Percentiles rank a stretch among this genome's conserved stretches.
Conservation (phyloP, 805 yeast genomes). For the Cyberlindnera petersonii region DNA sequence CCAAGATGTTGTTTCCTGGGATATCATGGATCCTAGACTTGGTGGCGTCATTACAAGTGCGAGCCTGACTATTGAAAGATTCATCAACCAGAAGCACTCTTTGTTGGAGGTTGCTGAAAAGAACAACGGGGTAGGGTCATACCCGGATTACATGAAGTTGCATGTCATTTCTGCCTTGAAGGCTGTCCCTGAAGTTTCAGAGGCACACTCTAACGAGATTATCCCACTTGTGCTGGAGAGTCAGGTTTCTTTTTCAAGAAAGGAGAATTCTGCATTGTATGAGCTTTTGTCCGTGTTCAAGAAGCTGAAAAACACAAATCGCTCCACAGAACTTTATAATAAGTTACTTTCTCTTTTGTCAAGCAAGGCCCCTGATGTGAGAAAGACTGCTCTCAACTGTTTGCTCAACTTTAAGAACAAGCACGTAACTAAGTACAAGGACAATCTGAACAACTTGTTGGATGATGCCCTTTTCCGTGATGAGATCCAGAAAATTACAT, state of each 20-base stretch:
- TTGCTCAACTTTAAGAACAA: constrained; percentile 61
- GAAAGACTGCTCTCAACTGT: constrained; percentile 67
- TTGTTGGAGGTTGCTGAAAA: constrained; percentile 15
- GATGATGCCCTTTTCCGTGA: constrained; percentile 86
- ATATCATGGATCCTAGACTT: constrained; percentile 21
- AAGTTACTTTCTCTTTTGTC: constrained; percentile 55
- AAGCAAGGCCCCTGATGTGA: constrained; percentile 57
- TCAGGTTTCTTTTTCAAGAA: constrained; percentile 37
- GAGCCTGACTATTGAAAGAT: constrained; percentile 8
- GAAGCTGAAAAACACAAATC: constrained; percentile 51
- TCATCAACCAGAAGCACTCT: constrained; percentile 10
- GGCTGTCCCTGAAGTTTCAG: constrained; percentile 65
- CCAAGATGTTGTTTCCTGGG: constrained; percentile 14
- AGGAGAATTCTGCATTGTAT: constrained; percentile 56
- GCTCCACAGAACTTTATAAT: constrained; percentile 49
- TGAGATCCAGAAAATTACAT: constrained; percentile 65
- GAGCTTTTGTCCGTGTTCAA: constrained; percentile 62
- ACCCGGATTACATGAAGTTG: constrained; percentile 34
- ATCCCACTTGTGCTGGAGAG: constrained; percentile 51
- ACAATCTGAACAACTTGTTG: constrained; percentile 65
- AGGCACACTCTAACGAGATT: constrained; percentile 51
- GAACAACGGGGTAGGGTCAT: constrained; percentile 5
- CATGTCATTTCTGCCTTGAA: constrained; percentile 56
- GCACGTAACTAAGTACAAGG: constrained; percentile 61
- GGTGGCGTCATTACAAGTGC: constrained; percentile 12